Evolutionary conservation across 2,329 filamentous ascomycete genomes (phyloP), one percentile per base, ranked within the genome.

Genomic region (Aureobasidium sp.): DNA sequence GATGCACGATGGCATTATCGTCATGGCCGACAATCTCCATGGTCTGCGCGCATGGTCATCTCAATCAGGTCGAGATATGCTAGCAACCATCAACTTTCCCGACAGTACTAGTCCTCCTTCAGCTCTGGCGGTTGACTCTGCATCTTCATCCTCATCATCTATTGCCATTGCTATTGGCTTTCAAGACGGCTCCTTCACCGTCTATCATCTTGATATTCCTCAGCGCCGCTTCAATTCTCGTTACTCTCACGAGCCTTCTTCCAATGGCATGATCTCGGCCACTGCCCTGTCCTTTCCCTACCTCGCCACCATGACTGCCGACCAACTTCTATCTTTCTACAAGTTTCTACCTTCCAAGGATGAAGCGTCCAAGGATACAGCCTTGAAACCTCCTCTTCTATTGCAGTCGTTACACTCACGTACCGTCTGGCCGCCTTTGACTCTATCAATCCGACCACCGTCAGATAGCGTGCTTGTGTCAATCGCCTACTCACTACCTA

Each of bases 401-500:
- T 77, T 97, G 34, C 87, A 89, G 8, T 93, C 89, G 0, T 81
- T 97, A 24, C 87, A 86, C 70, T 95, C 92, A 12, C 87, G 91
- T 69, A 92, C 87, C 3, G 88, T 89, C 1, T 85, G 87, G 70
- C 83, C 88, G 2, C 92, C 92, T 1, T 78, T 95, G 10, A 90
- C 91, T 0, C 76, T 96, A n/a, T 93, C 90, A 0, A 83, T 97
- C 41, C 85, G 92, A n/a, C 82, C 80, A 29, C 84, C 84, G 15
- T 72, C 83, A 0, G 77, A 78, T 3, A 83, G 83, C 12, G 83
- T 90, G 20, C 83, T 91, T n/a, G 88, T 90, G 1, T 92, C 90
- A 0, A 89, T 97, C 63, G 92, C 90, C 1, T 97, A 96, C 72
- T 89, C 90, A 0, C 85, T 95, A 66, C 86, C 88, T 17, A 88